Percentiles rank a stretch among this genome's conserved stretches.
Evolutionary conservation across 768 basidiomycete species (phyloP).

Genomic region (Suillus decipiens): DNA sequence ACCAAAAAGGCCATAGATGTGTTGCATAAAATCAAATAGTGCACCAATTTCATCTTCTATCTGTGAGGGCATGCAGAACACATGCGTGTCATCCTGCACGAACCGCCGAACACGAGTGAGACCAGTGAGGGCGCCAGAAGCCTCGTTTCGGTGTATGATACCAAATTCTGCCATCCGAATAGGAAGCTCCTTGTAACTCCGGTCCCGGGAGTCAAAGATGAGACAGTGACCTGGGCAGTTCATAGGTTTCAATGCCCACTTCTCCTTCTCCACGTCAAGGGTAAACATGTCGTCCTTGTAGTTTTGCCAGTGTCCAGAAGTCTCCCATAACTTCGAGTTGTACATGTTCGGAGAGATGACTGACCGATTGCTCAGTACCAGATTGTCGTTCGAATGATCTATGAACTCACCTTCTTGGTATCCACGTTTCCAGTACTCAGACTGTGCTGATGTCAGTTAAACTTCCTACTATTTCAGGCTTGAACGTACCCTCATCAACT

Average conservation of each 20-base stretch:
- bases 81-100: conserved; percentile 97
- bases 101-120: conserved; percentile 92
- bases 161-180: conserved; percentile 99
- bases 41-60: conserved; percentile 84
- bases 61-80: conserved; percentile 96
- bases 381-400: not conserved
- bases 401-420: conserved; percentile 79
- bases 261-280: conserved; percentile 93
- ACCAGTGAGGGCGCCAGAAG: conserved; percentile 90
- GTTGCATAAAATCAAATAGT: conserved; percentile 94
- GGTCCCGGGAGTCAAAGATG: conserved; percentile 92
- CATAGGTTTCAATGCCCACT: conserved; percentile 97
- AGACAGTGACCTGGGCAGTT: conserved; percentile 98
- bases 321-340: conserved; percentile 96
- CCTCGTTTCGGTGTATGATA: conserved; percentile 95
- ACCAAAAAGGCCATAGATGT: conserved; percentile 91
- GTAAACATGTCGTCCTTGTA: conserved; percentile 98
- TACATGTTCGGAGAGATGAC: conserved; percentile 99
- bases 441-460: conserved; percentile 40
- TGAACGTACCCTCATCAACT: conserved; percentile 80
- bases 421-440: conserved; percentile 92
- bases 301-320: conserved; percentile 97
- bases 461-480: conserved; percentile 10
- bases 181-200: conserved; percentile 93
- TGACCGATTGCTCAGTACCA: conserved; percentile 28